Evolutionary conservation across 148 eudicot species (phyloP), one percentile per base, ranked within the genome.

Genomic region (Rhododendron ovatum): DNA sequence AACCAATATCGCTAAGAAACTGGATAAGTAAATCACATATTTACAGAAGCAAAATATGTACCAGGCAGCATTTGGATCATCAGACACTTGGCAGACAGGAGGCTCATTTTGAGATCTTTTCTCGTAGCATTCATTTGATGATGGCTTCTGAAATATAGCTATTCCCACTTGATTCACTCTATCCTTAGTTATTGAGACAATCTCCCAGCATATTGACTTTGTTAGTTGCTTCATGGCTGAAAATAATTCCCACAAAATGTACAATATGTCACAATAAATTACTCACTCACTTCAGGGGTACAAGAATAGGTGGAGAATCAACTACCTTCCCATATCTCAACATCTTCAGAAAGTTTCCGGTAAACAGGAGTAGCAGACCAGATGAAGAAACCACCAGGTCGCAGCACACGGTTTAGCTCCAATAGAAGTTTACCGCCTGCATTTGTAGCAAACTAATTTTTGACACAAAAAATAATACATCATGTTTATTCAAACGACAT

Each of bases 301-400:
- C 51, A 81, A 75, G 14, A 33, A 22, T 48, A 41, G 59, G 83
- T 10, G n/a, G 7, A 51, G 12, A 57, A 51, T 43, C 65, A 76
- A 43, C 76, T 82, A 93, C 95, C 95, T 90, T 91, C 87, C 98
- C 95, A 93, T 18, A 94, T 93, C 77, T 81, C 98, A 81, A 85
- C 91, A 85, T 92, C 86, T 85, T 92, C 95, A 1, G 85, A 51
- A 35, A 83, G 88, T 39, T 90, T 90, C 67, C 90, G 91, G 89
- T 94, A 94, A 83, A 94, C 94, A 55, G 98, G 98, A 79, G 98
- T 94, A 83, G 98, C 98, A 78, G 95, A 93, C 98, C 98, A 94
- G 47, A 94, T 91, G 86, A 94, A 93, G 90, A 90, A 91, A 26
- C 98, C 93, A 88, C 98, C 98, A 88, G 98, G 95, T 57, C 98